Conservation (phyloP, 2,329 filamentous ascomycete species). For the Hypoxylon sp. region DNA sequence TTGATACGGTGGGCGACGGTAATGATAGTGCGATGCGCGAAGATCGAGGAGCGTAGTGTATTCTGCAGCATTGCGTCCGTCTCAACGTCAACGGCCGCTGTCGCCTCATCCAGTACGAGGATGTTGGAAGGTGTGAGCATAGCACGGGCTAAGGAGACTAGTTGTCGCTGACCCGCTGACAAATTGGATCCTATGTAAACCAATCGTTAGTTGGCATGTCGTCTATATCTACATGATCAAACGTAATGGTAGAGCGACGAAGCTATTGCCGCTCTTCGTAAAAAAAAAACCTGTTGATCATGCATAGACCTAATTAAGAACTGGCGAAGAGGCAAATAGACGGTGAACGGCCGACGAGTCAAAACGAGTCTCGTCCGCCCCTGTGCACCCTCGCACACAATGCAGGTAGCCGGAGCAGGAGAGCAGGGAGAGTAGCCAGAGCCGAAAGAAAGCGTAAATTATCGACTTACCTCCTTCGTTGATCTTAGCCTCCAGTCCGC, state of each 20-base stretch:
- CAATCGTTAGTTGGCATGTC: constrained; percentile 44
- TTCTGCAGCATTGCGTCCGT: constrained; percentile 77
- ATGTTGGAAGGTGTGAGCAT: constrained; percentile 97
- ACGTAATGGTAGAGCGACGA: constrained; percentile 18
- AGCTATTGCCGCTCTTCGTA: constrained; percentile 17
- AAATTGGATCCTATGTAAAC: constrained; percentile 83
- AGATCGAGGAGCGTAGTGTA: constrained; percentile 76
- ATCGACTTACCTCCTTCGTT: constrained; percentile 88
- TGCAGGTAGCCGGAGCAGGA: constrained; percentile 50
- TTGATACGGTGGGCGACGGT: constrained; percentile 99
- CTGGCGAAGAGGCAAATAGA: constrained; percentile 34
- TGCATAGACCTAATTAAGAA: constrained; percentile 53
- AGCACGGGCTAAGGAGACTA: constrained; percentile 92
- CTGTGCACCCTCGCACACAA: constrained; percentile 42
- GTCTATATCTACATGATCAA: constrained; percentile 9
- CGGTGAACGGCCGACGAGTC: constrained; percentile 37
- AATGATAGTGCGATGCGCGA: constrained; percentile 95
- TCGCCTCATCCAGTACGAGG: constrained; percentile 96
- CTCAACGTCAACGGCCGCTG: constrained; percentile 79
- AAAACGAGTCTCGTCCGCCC: constrained; percentile 41
- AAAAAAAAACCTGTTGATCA: constrained; percentile 53
- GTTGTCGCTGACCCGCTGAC: constrained; percentile 93
- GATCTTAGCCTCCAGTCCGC: constrained; percentile 89
- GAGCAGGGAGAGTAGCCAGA: constrained; percentile 23
- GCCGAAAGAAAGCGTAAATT: constrained; percentile 52